Evolutionary conservation across 2,329 filamentous ascomycete species (phyloP).

Genomic region (Dothideomycetes sp.): DNA sequence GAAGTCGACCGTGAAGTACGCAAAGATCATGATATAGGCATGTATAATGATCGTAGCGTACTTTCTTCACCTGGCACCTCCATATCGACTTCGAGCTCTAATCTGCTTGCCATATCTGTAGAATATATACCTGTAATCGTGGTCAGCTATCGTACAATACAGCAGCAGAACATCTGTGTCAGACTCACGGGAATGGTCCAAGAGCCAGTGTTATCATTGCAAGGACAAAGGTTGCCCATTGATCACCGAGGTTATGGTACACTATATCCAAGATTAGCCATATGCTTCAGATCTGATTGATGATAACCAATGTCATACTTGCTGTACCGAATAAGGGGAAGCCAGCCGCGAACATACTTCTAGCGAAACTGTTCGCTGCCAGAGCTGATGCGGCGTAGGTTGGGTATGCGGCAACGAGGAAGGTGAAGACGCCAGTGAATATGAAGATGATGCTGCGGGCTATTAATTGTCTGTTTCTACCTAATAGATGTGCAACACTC

Average conservation of each 20-base stretch:
- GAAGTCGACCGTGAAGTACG: too few species aligned
- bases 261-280: neutral
- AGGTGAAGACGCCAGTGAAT: conserved; percentile 29
- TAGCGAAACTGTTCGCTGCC: conserved; percentile 51
- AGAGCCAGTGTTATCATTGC: neutral
- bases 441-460: neutral
- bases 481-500: neutral
- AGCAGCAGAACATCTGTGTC: neutral
- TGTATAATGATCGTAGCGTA: too few species aligned
- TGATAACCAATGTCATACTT: neutral
- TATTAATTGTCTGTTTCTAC: neutral
- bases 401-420: conserved; percentile 52
- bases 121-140: neutral
- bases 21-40: too few species aligned
- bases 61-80: neutral
- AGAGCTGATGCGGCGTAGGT: conserved; percentile 52
- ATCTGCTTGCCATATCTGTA: neutral
- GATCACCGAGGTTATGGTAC: neutral
- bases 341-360: conserved; percentile 44
- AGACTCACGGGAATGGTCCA: neutral
- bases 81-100: neutral
- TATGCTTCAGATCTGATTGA: neutral
- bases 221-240: neutral
- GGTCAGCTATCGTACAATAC: too few species aligned
- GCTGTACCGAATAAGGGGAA: conserved; percentile 44